Evolutionary conservation across 495 filamentous ascomycete species (phyloP).

Genomic region (Tuber microsphaerosporum): DNA sequence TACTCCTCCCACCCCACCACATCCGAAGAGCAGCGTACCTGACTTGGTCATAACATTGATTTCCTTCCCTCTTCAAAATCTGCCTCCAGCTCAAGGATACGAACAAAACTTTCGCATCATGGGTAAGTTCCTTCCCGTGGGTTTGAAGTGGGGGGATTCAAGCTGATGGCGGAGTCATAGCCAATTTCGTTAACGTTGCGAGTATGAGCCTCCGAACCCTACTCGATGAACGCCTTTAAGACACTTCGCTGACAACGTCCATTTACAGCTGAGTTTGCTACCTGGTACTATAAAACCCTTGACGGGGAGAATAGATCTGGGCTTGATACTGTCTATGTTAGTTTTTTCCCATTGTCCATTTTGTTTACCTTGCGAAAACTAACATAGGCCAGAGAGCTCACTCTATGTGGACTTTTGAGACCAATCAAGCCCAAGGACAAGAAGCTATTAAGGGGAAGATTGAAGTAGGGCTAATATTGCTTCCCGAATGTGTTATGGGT

Average conservation of each 20-base stretch:
- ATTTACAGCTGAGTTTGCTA: conserved; percentile 65
- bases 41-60: background rate
- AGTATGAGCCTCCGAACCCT: conserved; percentile 14
- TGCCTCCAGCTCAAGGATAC: background rate
- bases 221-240: background rate
- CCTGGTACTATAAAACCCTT: conserved; percentile 84
- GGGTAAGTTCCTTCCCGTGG: background rate
- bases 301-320: conserved; percentile 54
- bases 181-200: conserved; percentile 25
- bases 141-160: background rate
- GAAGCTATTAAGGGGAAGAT: conserved; percentile 68
- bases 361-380: background rate
- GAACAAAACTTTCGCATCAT: background rate
- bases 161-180: background rate
- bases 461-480: conserved; percentile 47
- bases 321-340: conserved; percentile 71
- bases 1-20: background rate
- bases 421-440: conserved; percentile 52
- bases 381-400: conserved; percentile 56
- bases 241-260: conserved; percentile 6
- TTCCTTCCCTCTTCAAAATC: background rate
- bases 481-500: background rate
- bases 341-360: conserved; percentile 27
- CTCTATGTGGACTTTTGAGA: conserved; percentile 94
- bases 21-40: background rate